A percentile compares a stretch with the other conserved stretches of the same genome.
Conservation (phyloP, 805 yeast species). For the Metschnikowia sp. region DNA sequence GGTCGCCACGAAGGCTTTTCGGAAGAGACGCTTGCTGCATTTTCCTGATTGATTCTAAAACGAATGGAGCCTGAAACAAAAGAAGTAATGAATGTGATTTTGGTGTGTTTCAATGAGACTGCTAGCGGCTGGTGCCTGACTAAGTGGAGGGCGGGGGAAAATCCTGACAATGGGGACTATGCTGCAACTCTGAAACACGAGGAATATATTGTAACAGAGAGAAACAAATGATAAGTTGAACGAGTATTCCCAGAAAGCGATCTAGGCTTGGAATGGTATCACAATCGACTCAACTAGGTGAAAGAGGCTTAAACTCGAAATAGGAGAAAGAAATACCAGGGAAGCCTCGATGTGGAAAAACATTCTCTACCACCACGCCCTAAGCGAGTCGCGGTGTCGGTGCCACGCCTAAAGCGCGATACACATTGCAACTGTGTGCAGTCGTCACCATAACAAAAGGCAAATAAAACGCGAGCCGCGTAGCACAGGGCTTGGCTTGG, state of each 20-base stretch:
- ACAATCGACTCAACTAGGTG: too few relatives aligned
- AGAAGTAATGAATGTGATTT: too few relatives aligned
- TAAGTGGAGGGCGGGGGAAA: neutral
- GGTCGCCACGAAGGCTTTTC: conserved; percentile 16
- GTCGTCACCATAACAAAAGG: neutral
- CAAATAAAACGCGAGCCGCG: conserved; percentile 4
- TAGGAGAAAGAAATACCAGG: neutral
- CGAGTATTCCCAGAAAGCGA: too few relatives aligned
- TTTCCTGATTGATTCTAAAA: neutral
- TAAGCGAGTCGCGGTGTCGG: conserved; percentile 3
- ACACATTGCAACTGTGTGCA: neutral
- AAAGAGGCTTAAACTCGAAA: too few relatives aligned
- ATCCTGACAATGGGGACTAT: neutral
- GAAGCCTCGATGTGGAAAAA: conserved; percentile 2
- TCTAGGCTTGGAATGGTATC: too few relatives aligned
- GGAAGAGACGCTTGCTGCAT: conserved; percentile 22
- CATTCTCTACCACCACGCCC: neutral
- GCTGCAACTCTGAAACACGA: neutral
- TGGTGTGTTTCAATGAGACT: too few relatives aligned
- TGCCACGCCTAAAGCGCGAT: neutral
- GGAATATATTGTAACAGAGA: too few relatives aligned
- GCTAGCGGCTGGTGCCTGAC: too few relatives aligned
- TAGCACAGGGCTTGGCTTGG: neutral
- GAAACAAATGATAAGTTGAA: too few relatives aligned
- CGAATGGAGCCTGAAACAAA: too few relatives aligned